phyloP scores from a whole-genome alignment of 2,329 filamentous ascomycete species.

The Setomelanomma holmii region DNA sequence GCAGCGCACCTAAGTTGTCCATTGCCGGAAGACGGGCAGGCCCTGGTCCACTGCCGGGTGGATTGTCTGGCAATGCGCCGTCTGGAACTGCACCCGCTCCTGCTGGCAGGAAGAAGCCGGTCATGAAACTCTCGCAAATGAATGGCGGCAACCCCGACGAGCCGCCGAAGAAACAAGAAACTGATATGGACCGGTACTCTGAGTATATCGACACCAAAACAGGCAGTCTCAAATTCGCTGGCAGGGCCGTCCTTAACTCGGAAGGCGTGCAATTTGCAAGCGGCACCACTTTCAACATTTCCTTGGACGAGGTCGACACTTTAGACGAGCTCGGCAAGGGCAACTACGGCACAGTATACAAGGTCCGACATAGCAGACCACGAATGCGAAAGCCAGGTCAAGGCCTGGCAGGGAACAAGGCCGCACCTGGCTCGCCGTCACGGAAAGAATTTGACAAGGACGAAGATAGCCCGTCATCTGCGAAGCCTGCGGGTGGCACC shows the following conservation, averaged over 20 bases:
- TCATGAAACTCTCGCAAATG: conserved; percentile 54
- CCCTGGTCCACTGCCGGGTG: conserved; percentile 61
- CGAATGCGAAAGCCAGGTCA: conserved; percentile 66
- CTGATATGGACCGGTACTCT: conserved; percentile 70
- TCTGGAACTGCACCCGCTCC: conserved; percentile 48
- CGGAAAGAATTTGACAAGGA: conserved; percentile 39
- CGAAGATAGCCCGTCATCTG: conserved; percentile 45
- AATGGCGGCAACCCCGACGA: conserved; percentile 41
- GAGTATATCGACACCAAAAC: conserved; percentile 92
- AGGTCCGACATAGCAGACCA: conserved; percentile 83
- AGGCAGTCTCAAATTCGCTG: conserved; percentile 89
- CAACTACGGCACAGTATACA: conserved; percentile 98
- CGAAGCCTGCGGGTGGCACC: conserved; percentile 58
- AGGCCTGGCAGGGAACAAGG: conserved; percentile 66
- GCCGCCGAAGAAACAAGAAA: conserved; percentile 43
- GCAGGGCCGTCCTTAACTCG: conserved; percentile 87
- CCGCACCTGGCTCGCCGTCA: conserved; percentile 44
- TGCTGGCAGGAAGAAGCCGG: conserved; percentile 51
- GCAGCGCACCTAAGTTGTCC: conserved; percentile 61
- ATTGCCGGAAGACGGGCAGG: conserved; percentile 69
- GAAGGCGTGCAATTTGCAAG: conserved; percentile 92
- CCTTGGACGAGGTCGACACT: conserved; percentile 92
- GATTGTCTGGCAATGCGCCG: conserved; percentile 53
- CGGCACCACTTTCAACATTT: conserved; percentile 90
- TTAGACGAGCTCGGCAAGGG: conserved; percentile 94